Conservation (phyloP, 129 eudicot genomes). For the Chrysanthemum seticuspe region DNA sequence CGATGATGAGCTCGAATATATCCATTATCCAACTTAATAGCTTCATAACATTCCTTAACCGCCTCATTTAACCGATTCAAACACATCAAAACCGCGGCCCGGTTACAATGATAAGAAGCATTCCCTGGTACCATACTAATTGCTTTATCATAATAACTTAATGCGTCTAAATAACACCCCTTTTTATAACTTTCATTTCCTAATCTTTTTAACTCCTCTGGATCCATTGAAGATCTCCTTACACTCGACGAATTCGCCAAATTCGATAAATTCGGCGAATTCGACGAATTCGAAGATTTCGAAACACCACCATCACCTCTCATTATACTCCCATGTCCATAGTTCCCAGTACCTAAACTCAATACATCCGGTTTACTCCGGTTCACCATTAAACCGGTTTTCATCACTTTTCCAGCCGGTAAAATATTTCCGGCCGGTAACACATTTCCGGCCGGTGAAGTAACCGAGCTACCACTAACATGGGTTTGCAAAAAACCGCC, state of each 20-base stretch:
- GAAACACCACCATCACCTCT: constrained; percentile 41
- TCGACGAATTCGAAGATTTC: neutral
- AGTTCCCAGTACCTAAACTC: constrained; percentile 64
- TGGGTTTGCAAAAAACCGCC: neutral
- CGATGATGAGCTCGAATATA: constrained; percentile 72
- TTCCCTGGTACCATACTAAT: constrained; percentile 56
- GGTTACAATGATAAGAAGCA: constrained; percentile 65
- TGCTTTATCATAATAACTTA: constrained; percentile 63
- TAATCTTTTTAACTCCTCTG: constrained; percentile 56
- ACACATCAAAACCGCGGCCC: constrained; percentile 74
- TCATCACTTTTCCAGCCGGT: constrained; percentile 62
- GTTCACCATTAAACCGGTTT: constrained; percentile 58
- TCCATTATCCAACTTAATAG: constrained; percentile 65
- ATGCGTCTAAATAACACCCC: constrained; percentile 59
- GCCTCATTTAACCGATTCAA: constrained; percentile 63
- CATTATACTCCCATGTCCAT: constrained; percentile 94
- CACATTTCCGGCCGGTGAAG: constrained; percentile 55
- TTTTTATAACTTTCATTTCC: constrained; percentile 68
- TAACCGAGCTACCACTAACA: constrained; percentile 38
- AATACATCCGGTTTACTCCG: constrained; percentile 57
- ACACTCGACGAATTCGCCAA: constrained; percentile 6
- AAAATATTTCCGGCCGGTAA: constrained; percentile 72
- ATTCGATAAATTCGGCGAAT: neutral
- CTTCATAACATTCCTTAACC: constrained; percentile 72
- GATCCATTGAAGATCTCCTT: constrained; percentile 34